A percentile compares a stretch with the other conserved stretches of the same genome.
Conservation (phyloP, 352 stramenopile genomes). For the Phytophthora citrophthora region DNA sequence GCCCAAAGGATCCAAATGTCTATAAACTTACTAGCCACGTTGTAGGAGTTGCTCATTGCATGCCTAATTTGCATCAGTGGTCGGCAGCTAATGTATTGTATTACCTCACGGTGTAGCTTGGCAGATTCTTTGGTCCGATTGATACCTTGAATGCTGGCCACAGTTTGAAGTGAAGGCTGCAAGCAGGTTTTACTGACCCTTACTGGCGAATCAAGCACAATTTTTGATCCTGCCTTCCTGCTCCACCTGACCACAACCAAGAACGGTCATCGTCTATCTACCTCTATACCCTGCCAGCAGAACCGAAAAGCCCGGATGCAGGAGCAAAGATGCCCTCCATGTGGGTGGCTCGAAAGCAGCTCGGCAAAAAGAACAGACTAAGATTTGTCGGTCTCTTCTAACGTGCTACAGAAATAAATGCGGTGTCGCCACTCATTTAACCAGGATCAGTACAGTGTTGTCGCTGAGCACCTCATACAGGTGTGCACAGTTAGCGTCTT, state of each 20-base stretch:
- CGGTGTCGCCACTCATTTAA: slow-evolving; percentile 22
- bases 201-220: no score
- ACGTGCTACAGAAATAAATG: slow-evolving; percentile 12
- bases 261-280: no score
- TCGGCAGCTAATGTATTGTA: not conserved
- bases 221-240: no score
- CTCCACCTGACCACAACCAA: no score
- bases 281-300: not conserved
- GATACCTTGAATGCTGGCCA: not conserved
- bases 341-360: not conserved
- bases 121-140: not conserved
- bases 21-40: not conserved
- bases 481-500: not conserved
- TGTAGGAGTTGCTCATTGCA: slow-evolving; percentile 1
- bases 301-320: slow-evolving; percentile 2
- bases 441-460: slow-evolving; percentile 14
- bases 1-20: not conserved
- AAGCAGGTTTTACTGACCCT: not conserved
- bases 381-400: slow-evolving; percentile 2
- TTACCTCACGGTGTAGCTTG: slow-evolving; percentile 9
- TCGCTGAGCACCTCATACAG: slow-evolving; percentile 7
- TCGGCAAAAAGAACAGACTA: slow-evolving; percentile 10
- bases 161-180: slow-evolving; percentile 7
- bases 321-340: not conserved
- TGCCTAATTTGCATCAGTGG: not conserved